Evolutionary conservation across 78 protist genomes (phyloP).

Genomic region (Dictyostelium firmibasis): DNA sequence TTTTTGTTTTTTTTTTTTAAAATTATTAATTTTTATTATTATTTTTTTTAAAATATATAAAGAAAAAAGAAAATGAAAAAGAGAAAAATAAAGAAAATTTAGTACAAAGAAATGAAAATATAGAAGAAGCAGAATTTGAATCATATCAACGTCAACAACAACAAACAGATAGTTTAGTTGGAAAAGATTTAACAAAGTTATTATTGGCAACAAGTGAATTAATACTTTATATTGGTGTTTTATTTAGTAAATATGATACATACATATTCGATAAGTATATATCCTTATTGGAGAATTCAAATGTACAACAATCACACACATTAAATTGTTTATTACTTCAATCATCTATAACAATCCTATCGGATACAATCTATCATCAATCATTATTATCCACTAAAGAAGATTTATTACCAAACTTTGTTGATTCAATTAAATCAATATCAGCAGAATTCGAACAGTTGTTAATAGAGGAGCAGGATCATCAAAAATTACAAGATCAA

Average conservation of each 20-base stretch:
- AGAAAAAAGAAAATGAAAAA: conserved; percentile 32
- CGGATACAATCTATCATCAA: conserved; percentile 53
- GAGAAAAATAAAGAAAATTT: not conserved
- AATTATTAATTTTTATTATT: no score
- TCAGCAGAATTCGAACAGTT: not conserved
- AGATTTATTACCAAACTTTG: not conserved
- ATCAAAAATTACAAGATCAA: not conserved
- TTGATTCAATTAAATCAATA: conserved; percentile 1
- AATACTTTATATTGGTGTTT: conserved; percentile 58
- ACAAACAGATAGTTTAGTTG: not conserved
- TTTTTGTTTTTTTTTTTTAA: not conserved
- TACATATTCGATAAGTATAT: conserved; percentile 49
- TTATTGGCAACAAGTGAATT: conserved; percentile 72
- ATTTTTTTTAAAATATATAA: not conserved
- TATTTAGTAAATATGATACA: conserved; percentile 46
- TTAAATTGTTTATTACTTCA: conserved; percentile 38
- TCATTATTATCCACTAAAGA: not conserved
- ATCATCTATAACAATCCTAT: conserved; percentile 45
- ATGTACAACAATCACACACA: conserved; percentile 31
- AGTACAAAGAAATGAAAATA: not conserved
- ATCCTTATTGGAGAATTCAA: not conserved
- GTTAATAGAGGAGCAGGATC: not conserved
- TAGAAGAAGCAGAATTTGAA: not conserved
- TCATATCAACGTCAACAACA: not conserved
- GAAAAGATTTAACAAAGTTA: conserved; percentile 59